phyloP scores from a whole-genome alignment of 306 rosid genomes.

The Macrotyloma uniflorum region DNA sequence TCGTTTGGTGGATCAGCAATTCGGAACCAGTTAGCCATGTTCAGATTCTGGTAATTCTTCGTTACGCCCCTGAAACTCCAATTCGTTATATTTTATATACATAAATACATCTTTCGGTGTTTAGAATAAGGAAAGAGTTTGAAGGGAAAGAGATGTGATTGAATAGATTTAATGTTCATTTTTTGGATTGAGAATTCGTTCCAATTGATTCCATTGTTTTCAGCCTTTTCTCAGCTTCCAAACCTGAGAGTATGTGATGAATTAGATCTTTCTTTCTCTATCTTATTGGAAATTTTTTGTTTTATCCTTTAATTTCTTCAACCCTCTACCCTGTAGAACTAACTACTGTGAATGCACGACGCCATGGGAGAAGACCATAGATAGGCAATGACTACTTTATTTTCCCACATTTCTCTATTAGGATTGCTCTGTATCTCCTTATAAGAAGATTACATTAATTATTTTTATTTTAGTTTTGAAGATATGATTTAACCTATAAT shows the following conservation, averaged over 20 bases:
- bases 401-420: no score
- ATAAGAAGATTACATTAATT: no score
- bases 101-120: not conserved
- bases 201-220: not conserved
- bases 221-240: not conserved
- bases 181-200: not conserved
- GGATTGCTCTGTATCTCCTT: no score
- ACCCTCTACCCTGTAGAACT: not conserved
- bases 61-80: not conserved
- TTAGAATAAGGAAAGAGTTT: not conserved
- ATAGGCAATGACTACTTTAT: not conserved
- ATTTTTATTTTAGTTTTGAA: no score
- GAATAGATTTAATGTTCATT: no score
- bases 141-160: not conserved
- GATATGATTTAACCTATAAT: no score
- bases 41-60: conserved; percentile 75
- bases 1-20: conserved; percentile 23
- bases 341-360: not conserved
- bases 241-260: not conserved
- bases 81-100: not conserved
- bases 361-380: not conserved
- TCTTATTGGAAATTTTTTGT: not conserved
- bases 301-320: not conserved
- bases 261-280: no score
- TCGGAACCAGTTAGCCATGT: conserved; percentile 51